phyloP scores from a whole-genome alignment of 139 green algal species.

The Auxenochlorella pyrenoidosa region DNA sequence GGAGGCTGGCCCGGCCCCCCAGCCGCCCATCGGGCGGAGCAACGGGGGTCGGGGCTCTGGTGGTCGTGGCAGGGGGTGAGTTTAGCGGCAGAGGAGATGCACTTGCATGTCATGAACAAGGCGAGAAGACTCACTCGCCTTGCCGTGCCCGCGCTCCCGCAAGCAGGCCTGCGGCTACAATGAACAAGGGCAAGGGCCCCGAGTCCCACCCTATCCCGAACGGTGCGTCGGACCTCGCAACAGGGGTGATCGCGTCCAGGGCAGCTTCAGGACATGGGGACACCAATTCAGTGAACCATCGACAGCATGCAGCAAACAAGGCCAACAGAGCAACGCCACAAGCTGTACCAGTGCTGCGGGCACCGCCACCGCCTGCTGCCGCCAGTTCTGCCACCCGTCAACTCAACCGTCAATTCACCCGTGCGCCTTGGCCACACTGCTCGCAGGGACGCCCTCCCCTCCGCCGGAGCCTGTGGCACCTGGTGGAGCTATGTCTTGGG shows the following conservation, averaged over 20 bases:
- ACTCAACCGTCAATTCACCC: not conserved
- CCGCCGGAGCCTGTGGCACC: conserved; percentile 4
- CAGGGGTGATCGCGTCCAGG: not conserved
- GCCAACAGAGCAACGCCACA: not conserved
- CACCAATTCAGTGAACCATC: not conserved
- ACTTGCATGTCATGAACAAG: not conserved
- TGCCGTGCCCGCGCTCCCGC: not conserved
- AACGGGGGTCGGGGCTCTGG: not conserved
- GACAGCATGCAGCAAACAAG: not conserved
- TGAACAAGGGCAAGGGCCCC: conserved; percentile 12
- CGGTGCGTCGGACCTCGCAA: conserved; percentile 3
- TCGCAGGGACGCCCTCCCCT: conserved; percentile 24
- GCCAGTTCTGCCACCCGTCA: not conserved
- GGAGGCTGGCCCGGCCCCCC: conserved; percentile 26
- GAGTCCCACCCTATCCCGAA: conserved; percentile 23
- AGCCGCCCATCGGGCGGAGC: conserved; percentile 7
- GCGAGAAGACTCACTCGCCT: not conserved
- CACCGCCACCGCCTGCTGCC: not conserved
- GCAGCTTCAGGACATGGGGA: not conserved
- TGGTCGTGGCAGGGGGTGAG: conserved; percentile 19
- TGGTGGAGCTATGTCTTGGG: conserved; percentile 25
- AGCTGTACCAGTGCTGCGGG: not conserved
- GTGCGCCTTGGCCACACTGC: not conserved
- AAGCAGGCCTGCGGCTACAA: not conserved
- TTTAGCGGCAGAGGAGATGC: not conserved